Evolutionary conservation across 1,284 basidiomycete species (phyloP).

Genomic region (Sparassis latifolia): DNA sequence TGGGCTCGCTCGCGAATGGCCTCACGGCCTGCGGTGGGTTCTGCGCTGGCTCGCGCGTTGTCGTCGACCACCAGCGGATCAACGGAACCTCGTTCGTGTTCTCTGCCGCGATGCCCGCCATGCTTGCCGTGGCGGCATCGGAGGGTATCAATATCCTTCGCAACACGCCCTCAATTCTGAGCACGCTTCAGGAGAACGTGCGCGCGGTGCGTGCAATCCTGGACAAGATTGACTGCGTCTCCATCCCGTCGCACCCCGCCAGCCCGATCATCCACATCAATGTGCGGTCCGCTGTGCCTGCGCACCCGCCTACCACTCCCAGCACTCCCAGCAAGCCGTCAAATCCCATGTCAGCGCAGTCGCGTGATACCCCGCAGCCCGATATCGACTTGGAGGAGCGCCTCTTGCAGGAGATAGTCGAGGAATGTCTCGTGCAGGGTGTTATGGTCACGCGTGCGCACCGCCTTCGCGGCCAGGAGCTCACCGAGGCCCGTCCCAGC

Average conservation of each 20-base stretch:
- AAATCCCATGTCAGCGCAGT: constrained; percentile 37
- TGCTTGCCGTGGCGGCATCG: constrained; percentile 84
- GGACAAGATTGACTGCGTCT: constrained; percentile 75
- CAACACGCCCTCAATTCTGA: constrained; percentile 68
- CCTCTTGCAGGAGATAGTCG: constrained; percentile 83
- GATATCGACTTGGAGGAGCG: constrained; percentile 71
- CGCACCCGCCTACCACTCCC: constrained; percentile 21
- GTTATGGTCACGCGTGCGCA: constrained; percentile 82
- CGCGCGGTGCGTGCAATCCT: constrained; percentile 71
- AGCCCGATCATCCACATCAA: constrained; percentile 88
- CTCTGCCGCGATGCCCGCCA: constrained; percentile 90
- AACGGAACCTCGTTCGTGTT: constrained; percentile 96
- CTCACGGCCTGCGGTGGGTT: constrained; percentile 89
- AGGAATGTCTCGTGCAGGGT: constrained; percentile 72
- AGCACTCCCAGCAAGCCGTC: constrained; percentile 28
- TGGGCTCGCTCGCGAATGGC: constrained; percentile 84
- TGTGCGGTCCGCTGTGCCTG: constrained; percentile 34
- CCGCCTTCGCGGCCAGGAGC: constrained; percentile 77
- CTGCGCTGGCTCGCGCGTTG: constrained; percentile 83
- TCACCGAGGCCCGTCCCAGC: constrained; percentile 78
- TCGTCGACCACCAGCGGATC: constrained; percentile 94
- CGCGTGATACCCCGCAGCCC: constrained; percentile 40
- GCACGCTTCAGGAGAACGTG: constrained; percentile 77
- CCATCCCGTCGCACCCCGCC: constrained; percentile 79
- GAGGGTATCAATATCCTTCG: constrained; percentile 79